Evolutionary conservation across 2,329 filamentous ascomycete genomes (phyloP), one percentile per base, ranked within the genome.

Genomic region (Immersiporthe knoxdaviesiana): DNA sequence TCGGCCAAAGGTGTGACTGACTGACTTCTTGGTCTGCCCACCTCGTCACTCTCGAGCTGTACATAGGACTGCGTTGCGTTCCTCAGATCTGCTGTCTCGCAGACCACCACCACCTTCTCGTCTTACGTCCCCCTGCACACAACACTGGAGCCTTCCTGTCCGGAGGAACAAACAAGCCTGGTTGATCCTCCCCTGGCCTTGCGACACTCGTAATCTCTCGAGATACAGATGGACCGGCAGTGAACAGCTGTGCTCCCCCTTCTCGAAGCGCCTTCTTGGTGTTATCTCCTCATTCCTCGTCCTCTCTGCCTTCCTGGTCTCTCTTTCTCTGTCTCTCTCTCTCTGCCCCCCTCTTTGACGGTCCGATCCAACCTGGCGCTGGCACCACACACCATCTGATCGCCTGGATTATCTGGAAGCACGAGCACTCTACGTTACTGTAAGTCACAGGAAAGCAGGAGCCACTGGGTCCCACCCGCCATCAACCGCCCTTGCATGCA

Each of bases 141-240:
- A 18, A 37, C 32, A 18, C 32, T n/a, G 30, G 30, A 10, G 30
- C 56, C 10, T 37, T 59, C 52, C 12, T 18, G 14, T 30, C 12
- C 52, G 2, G 44, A 30, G 24, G 11, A 56, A 12, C 1, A 18
- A 18, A 18, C 30, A 11, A 35, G 54, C 18, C 27, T 18, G 56
- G 56, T 37, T 21, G 56, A 59, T n/a, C 56, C 32, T 37, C 27
- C 21, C 32, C 10, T n/a, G 30, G 18, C 18, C 21, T 2, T 10
- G n/a, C 56, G 56, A 59, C 56, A 37, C 56, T 59, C 56, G 32
- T 14, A 59, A 59, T 59, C 21, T 59, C 56, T 21, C 18, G 30
- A 35, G 30, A 59, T 59, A 59, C 56, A 59, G 56, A 59, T 59
- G 56, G 56, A 37, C 56, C 56, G 32, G 56, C 56, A 59, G 56